These are phyloP conservation scores for Boletus speciosus DNA, from an alignment of 768 basidiomycete species.

Conservation along the genomic window DNA sequence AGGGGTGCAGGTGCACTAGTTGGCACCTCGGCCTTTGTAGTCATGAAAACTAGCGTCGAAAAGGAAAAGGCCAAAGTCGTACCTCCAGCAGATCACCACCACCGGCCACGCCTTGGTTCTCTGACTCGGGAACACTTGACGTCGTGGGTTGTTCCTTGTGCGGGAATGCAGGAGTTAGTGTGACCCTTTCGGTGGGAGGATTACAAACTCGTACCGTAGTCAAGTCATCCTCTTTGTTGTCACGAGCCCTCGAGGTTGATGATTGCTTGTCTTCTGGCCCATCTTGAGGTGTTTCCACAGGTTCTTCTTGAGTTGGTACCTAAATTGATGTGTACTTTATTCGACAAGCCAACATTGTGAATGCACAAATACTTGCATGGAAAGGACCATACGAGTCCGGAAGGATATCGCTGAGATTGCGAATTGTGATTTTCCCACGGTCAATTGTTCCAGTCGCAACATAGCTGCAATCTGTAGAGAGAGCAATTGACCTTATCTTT, in stretches of 20 bases:
- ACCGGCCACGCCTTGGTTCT: background rate
- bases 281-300: background rate
- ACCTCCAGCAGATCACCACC: background rate
- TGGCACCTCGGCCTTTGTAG: background rate
- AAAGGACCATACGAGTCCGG: constrained; percentile 1
- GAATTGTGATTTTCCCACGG: background rate
- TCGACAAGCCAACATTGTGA: too few relatives aligned
- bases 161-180: background rate
- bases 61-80: background rate
- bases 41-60: background rate
- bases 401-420: background rate
- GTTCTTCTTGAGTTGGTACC: background rate
- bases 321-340: background rate
- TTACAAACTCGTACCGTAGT: background rate
- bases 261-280: background rate
- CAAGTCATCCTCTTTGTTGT: too few relatives aligned
- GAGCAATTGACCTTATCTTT: background rate
- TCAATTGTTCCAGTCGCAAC: background rate
- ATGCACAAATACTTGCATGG: background rate
- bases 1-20: background rate
- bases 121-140: background rate
- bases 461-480: background rate
- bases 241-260: background rate
- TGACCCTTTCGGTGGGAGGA: background rate
- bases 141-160: background rate